phyloP scores from a whole-genome alignment of 2,329 filamentous ascomycete genomes.

The Xylaria digitata region DNA sequence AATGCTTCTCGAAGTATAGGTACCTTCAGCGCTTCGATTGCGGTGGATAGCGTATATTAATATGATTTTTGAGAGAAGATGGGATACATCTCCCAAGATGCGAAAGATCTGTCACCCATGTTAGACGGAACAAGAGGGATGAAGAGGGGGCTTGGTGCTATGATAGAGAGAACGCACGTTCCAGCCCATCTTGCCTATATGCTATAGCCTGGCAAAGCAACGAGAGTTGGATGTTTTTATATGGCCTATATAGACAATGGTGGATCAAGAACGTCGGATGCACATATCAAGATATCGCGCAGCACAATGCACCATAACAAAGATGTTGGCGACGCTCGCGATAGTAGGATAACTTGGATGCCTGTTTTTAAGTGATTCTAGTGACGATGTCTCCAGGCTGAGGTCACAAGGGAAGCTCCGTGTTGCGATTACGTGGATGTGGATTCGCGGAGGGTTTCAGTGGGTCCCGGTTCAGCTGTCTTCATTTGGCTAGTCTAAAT shows the following conservation, averaged over 20 bases:
- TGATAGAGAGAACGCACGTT: constrained; percentile 44
- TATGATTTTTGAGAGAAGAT: constrained; percentile 88
- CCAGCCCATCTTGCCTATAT: constrained; percentile 46
- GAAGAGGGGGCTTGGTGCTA: constrained; percentile 10
- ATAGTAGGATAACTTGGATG: constrained; percentile 22
- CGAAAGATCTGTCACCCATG: constrained; percentile 68
- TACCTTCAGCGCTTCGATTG: constrained; percentile 87
- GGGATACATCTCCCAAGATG: constrained; percentile 84
- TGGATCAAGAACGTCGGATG: constrained; percentile 35
- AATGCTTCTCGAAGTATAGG: constrained; percentile 30
- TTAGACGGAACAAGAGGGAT: constrained; percentile 3
- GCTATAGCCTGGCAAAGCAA: constrained; percentile 29
- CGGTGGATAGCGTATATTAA: constrained; percentile 90
- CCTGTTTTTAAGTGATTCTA: constrained; percentile 18
- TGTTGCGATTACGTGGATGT: constrained; percentile 32
- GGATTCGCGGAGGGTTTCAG: background rate
- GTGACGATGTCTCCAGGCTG: constrained; percentile 10
- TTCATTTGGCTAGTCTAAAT: too few species aligned
- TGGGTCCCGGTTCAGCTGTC: too few species aligned
- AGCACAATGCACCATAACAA: background rate
- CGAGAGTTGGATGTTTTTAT: constrained; percentile 23
- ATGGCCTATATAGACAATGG: constrained; percentile 10
- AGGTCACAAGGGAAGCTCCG: constrained; percentile 28
- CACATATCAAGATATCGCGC: constrained; percentile 34
- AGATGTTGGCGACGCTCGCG: background rate